A percentile compares a stretch with the other conserved stretches of the same genome.
phyloP scores from a whole-genome alignment of 768 basidiomycete species.

The Rickenella mellea region DNA sequence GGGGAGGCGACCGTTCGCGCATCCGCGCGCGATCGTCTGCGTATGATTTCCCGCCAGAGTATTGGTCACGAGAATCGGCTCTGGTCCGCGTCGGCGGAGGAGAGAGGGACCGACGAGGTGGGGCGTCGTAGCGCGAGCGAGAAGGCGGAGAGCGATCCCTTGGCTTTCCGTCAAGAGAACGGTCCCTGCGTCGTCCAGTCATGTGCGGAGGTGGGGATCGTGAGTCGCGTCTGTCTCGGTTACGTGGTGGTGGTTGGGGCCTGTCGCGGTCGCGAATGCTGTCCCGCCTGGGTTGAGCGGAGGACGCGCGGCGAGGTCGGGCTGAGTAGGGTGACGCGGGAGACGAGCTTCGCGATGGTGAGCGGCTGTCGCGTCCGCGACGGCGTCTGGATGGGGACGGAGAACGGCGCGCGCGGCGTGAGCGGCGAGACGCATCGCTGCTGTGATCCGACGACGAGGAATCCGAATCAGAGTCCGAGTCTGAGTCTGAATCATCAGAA shows the following conservation, averaged over 20 bases:
- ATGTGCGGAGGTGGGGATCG: no score
- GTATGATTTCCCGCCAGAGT: no score
- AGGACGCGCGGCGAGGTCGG: no score
- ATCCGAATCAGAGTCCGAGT: constrained; percentile 25
- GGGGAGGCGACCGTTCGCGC: no score
- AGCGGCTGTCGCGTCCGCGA: not conserved
- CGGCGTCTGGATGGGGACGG: not conserved
- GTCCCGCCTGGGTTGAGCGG: no score
- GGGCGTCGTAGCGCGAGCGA: no score
- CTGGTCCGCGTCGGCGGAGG: not conserved
- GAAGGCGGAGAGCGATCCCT: no score
- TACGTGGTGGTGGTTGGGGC: not conserved
- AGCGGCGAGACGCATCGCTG: constrained; percentile 28
- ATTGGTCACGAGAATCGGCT: not conserved
- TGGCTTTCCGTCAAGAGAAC: no score
- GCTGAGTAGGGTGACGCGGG: no score
- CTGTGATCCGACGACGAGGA: constrained; percentile 20
- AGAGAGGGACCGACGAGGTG: not conserved
- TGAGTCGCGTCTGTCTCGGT: not conserved
- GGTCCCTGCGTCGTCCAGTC: no score
- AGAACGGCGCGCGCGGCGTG: constrained; percentile 19
- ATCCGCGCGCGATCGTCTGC: no score
- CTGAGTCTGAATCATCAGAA: constrained; percentile 25
- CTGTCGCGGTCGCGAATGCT: not conserved
- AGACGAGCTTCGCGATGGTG: no score